Evolutionary conservation across 352 stramenopile species (phyloP).

Genomic region (Blastocystis hominis): DNA sequence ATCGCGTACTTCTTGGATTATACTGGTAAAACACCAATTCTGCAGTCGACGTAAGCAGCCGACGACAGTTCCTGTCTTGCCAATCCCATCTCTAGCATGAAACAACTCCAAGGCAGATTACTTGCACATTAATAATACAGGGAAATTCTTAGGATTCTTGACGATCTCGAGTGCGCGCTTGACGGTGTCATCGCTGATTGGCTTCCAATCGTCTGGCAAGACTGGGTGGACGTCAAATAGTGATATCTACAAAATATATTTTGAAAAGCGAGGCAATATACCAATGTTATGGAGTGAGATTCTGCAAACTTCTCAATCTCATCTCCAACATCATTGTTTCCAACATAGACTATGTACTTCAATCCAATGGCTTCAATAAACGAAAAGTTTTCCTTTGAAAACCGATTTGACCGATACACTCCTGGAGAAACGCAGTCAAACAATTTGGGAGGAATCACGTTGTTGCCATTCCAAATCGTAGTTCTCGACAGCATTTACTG

Average conservation of each 20-base stretch:
- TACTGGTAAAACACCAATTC: slow-evolving; percentile 53
- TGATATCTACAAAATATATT: background rate
- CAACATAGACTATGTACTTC: slow-evolving; percentile 43
- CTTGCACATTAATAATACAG: slow-evolving; percentile 43
- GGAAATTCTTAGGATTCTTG: background rate
- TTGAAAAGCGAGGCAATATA: background rate
- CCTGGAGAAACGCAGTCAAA: background rate
- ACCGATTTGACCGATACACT: slow-evolving; percentile 7
- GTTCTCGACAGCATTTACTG: slow-evolving; percentile 2
- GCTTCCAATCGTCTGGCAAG: slow-evolving; percentile 20
- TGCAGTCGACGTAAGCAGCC: background rate
- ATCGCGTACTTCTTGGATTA: slow-evolving; percentile 19
- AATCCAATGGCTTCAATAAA: slow-evolving; percentile 22
- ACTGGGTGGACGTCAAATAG: background rate
- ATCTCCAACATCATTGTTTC: background rate
- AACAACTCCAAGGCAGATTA: background rate
- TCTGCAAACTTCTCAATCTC: background rate
- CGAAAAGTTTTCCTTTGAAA: background rate
- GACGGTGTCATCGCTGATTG: slow-evolving; percentile 18
- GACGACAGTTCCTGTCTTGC: slow-evolving; percentile 11
- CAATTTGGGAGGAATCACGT: background rate
- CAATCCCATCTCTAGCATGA: background rate
- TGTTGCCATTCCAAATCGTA: slow-evolving; percentile 26
- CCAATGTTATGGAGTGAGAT: background rate
- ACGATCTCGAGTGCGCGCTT: slow-evolving; percentile 8